A percentile compares a stretch with the other conserved stretches of the same genome.
phyloP scores from a whole-genome alignment of 495 filamentous ascomycete genomes.

The Hypoxylon crocopeplum region DNA sequence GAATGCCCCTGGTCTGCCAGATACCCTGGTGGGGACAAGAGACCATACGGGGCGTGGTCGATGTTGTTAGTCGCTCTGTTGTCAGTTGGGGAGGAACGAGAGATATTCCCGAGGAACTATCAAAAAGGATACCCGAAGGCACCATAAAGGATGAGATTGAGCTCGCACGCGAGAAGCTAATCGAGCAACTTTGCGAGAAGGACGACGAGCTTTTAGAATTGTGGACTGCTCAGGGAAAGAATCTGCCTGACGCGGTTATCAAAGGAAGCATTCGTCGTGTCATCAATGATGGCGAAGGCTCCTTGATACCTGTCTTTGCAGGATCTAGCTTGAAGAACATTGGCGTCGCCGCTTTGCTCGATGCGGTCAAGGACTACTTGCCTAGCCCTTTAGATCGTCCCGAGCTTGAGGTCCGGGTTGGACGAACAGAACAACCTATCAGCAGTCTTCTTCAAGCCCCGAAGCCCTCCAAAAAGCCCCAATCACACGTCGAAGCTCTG shows the following conservation, averaged over 20 bases:
- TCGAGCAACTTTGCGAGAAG: constrained; percentile 84
- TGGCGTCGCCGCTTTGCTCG: constrained; percentile 90
- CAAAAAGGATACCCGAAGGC: constrained; percentile 6
- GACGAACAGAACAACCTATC: constrained; percentile 57
- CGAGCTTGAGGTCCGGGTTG: constrained; percentile 77
- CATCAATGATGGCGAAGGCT: constrained; percentile 64
- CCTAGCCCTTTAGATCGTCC: constrained; percentile 82
- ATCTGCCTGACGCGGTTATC: constrained; percentile 72
- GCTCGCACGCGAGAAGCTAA: constrained; percentile 74
- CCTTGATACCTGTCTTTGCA: constrained; percentile 86
- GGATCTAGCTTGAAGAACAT: constrained; percentile 94
- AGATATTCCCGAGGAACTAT: constrained; percentile 30
- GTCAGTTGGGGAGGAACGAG: constrained; percentile 46
- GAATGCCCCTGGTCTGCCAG: constrained; percentile 90
- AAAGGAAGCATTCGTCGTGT: constrained; percentile 75
- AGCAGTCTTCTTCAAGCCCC: constrained; percentile 54
- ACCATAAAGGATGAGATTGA: constrained; percentile 71
- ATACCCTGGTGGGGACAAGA: constrained; percentile 93
- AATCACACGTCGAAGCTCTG: constrained; percentile 68
- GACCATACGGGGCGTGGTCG: constrained; percentile 79
- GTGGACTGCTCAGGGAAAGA: constrained; percentile 77
- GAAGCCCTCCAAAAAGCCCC: constrained; percentile 56
- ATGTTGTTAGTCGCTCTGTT: constrained; percentile 66
- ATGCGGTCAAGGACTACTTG: constrained; percentile 84
- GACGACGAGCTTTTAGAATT: constrained; percentile 86